A percentile compares a stretch with the other conserved stretches of the same genome.
These are phyloP conservation scores for Saturnispora zaruensis DNA, from an alignment of 805 yeast genomes.

Conservation along the genomic window DNA sequence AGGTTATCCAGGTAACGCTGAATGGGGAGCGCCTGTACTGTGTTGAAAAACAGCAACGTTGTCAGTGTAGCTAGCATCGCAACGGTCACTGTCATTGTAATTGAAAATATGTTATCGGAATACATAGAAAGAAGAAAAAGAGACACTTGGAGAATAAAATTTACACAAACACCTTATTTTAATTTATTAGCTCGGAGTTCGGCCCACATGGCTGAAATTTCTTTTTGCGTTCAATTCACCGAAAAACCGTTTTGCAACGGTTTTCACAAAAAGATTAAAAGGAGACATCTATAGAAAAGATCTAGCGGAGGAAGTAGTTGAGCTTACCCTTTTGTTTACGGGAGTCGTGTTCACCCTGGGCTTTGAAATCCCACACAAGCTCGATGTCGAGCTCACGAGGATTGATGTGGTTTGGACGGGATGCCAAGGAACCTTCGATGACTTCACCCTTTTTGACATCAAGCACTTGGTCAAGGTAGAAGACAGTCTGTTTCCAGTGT, in stretches of 20 bases:
- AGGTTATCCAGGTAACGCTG: not conserved
- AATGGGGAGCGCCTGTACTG: slow-evolving; percentile 5
- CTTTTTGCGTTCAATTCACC: not conserved
- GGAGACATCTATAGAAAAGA: not conserved
- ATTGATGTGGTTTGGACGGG: slow-evolving; percentile 67
- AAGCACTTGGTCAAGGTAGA: slow-evolving; percentile 71
- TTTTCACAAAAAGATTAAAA: not conserved
- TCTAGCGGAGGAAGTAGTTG: slow-evolving; percentile 63
- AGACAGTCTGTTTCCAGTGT: slow-evolving; percentile 98
- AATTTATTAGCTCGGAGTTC: not conserved
- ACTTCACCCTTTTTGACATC: slow-evolving; percentile 69
- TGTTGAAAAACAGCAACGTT: slow-evolving; percentile 5
- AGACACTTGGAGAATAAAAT: not conserved
- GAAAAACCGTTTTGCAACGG: not conserved
- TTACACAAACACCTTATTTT: not conserved
- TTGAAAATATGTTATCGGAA: not conserved
- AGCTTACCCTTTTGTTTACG: slow-evolving; percentile 53
- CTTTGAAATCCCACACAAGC: slow-evolving; percentile 48
- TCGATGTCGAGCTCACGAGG: slow-evolving; percentile 88
- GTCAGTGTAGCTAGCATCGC: slow-evolving; percentile 4
- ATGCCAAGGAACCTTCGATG: slow-evolving; percentile 61
- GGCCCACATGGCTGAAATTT: not conserved
- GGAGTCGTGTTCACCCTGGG: slow-evolving; percentile 27
- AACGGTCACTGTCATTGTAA: slow-evolving; percentile 4
- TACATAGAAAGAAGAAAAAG: not conserved